Percentiles rank a stretch among this genome's conserved stretches.
Conservation (phyloP, 805 yeast species). For the Lipomyces chichibuensis region DNA sequence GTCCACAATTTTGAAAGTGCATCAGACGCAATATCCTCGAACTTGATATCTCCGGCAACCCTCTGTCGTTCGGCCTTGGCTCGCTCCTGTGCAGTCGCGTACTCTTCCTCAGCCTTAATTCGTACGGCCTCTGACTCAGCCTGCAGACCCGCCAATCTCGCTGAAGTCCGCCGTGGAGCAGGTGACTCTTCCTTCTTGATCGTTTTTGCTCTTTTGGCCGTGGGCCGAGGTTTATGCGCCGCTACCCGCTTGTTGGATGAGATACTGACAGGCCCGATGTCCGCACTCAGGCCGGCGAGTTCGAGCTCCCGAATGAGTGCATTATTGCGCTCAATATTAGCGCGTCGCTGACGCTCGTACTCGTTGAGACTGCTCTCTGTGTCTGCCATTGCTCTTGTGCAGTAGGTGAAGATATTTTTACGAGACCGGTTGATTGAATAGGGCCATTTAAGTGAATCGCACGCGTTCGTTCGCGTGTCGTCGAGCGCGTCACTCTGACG, state of each 20-base stretch:
- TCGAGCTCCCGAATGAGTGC: constrained; percentile 72
- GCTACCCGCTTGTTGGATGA: background rate
- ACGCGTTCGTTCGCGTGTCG: too few relatives aligned
- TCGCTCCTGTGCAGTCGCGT: constrained; percentile 39
- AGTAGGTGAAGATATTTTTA: background rate
- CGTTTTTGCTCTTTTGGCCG: background rate
- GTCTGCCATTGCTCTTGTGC: background rate
- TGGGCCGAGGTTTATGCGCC: background rate
- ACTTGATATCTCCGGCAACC: constrained; percentile 64
- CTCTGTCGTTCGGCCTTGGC: constrained; percentile 56
- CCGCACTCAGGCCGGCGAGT: constrained; percentile 59
- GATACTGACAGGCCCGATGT: constrained; percentile 24
- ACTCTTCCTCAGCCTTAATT: constrained; percentile 44
- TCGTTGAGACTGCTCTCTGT: constrained; percentile 43
- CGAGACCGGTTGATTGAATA: background rate
- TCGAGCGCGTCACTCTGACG: too few relatives aligned
- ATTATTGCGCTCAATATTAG: constrained; percentile 81
- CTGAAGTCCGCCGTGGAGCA: constrained; percentile 70
- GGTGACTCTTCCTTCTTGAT: constrained; percentile 6
- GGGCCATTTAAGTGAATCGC: too few relatives aligned
- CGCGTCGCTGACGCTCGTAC: constrained; percentile 71
- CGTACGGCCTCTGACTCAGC: constrained; percentile 55
- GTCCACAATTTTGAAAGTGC: constrained; percentile 23
- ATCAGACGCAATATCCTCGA: constrained; percentile 55
- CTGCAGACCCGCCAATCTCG: constrained; percentile 74